These are phyloP conservation scores for Chrysanthemum lavandulifolium DNA, from an alignment of 129 eudicot genomes.

Conservation along the genomic window DNA sequence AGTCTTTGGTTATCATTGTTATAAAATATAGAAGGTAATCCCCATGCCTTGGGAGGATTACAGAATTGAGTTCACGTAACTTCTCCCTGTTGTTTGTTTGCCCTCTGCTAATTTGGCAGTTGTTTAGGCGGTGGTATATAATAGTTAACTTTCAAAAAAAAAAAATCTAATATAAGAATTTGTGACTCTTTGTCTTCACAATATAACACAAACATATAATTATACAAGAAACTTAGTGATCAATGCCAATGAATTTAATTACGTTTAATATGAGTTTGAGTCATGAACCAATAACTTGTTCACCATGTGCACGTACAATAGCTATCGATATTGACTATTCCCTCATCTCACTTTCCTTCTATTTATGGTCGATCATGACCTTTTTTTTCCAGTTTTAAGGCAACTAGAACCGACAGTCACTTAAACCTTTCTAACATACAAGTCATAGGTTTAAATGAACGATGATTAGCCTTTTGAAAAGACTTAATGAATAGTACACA, in stretches of 20 bases:
- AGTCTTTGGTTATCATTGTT: too few species aligned
- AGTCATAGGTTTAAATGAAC: background rate
- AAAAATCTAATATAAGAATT: too few species aligned
- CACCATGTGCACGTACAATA: conserved; percentile 1
- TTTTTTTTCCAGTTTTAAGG: background rate
- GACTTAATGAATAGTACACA: background rate
- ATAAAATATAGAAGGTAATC: too few species aligned
- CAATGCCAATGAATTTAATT: background rate
- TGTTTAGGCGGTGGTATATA: too few species aligned
- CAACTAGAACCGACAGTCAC: conserved; percentile 29
- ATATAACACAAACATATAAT: background rate
- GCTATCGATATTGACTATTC: conserved; percentile 21
- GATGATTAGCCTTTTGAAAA: background rate
- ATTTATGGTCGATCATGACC: conserved; percentile 22
- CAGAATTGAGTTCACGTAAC: too few species aligned
- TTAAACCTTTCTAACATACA: background rate
- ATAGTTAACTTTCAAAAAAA: too few species aligned
- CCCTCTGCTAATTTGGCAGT: too few species aligned
- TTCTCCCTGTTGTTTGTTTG: too few species aligned
- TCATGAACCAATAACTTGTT: conserved; percentile 13
- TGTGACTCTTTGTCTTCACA: too few species aligned
- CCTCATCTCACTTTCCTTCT: conserved; percentile 25
- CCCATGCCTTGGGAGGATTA: too few species aligned
- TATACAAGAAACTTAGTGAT: background rate
- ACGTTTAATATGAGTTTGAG: background rate